These are phyloP conservation scores for Diddensiella caesifluorescens DNA, from an alignment of 805 yeast genomes.

Conservation along the genomic window DNA sequence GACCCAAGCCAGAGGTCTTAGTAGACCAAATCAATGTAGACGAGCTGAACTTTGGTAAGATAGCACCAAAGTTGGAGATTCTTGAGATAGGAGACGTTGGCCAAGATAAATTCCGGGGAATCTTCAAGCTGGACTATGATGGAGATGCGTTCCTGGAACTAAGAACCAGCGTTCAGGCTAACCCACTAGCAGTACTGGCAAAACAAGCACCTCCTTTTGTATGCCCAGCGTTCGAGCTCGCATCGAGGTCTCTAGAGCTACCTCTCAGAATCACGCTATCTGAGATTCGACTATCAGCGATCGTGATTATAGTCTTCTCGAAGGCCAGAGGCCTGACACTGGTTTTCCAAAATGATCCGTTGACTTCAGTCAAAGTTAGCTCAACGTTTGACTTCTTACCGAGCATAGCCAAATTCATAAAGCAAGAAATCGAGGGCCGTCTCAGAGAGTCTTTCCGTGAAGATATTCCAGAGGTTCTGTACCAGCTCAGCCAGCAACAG, in stretches of 20 bases:
- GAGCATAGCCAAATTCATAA: conserved; percentile 25
- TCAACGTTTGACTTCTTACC: conserved; percentile 32
- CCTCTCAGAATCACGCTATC: conserved; percentile 28
- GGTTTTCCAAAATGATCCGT: conserved; percentile 29
- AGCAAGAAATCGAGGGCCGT: conserved; percentile 20
- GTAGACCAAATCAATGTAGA: conserved; percentile 49
- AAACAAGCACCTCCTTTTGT: conserved; percentile 35
- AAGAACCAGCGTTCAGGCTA: conserved; percentile 71
- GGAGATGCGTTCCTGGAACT: conserved; percentile 72
- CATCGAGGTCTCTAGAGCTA: conserved; percentile 24
- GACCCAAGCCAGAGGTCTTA: conserved; percentile 30
- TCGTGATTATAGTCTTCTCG: conserved; percentile 30
- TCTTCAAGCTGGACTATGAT: conserved; percentile 66
- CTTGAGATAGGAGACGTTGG: conserved; percentile 74
- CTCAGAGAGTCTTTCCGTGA: conserved; percentile 29
- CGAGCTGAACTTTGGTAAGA: conserved; percentile 66
- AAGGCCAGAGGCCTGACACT: conserved; percentile 27
- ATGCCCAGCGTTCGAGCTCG: conserved; percentile 25
- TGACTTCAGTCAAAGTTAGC: conserved; percentile 24
- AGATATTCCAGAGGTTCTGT: conserved; percentile 32
- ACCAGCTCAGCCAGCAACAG: conserved; percentile 25
- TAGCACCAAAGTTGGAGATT: conserved; percentile 68
- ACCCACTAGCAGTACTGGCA: conserved; percentile 42
- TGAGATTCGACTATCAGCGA: conserved; percentile 19
- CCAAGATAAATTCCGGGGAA: conserved; percentile 46